These are phyloP conservation scores for Clonostachys rhizophaga DNA, from an alignment of 2,329 filamentous ascomycete species.

Conservation along the genomic window DNA sequence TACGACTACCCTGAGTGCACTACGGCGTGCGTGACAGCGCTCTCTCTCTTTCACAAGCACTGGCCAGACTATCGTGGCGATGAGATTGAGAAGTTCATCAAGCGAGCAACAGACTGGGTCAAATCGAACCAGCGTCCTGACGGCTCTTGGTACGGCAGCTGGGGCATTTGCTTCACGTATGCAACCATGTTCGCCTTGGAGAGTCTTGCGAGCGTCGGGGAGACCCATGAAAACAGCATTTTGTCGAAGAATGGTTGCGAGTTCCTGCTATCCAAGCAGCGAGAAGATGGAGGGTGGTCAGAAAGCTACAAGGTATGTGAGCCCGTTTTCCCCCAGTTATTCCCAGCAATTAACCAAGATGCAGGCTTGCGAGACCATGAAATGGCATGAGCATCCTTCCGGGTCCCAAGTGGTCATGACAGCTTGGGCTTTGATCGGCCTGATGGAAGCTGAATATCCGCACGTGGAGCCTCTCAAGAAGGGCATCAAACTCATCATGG, in stretches of 20 bases:
- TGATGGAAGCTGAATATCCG: constrained; percentile 81
- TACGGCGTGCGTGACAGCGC: constrained; percentile 84
- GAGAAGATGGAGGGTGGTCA: constrained; percentile 90
- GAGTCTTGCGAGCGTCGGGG: constrained; percentile 74
- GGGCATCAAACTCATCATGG: constrained; percentile 78
- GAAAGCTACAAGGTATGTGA: constrained; percentile 73
- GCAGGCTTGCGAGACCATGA: constrained; percentile 70
- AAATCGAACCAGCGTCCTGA: constrained; percentile 71
- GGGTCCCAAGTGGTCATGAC: constrained; percentile 92
- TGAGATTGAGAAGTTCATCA: constrained; percentile 72
- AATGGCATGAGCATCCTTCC: constrained; percentile 69
- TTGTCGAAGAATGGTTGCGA: constrained; percentile 72
- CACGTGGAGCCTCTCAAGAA: constrained; percentile 66
- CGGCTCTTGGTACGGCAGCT: constrained; percentile 96
- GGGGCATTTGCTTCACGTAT: constrained; percentile 98
- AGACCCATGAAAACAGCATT: constrained; percentile 71
- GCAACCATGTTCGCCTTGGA: constrained; percentile 95
- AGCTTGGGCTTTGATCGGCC: constrained; percentile 78
- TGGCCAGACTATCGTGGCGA: constrained; percentile 75
- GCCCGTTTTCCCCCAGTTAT: not conserved
- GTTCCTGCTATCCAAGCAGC: constrained; percentile 81
- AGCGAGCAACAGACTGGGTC: constrained; percentile 76
- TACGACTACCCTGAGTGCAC: constrained; percentile 99
- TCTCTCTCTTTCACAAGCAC: constrained; percentile 75
- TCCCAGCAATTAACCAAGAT: not conserved